Conservation (phyloP, 2,329 filamentous ascomycete species). For the Rosellinia necatrix region DNA sequence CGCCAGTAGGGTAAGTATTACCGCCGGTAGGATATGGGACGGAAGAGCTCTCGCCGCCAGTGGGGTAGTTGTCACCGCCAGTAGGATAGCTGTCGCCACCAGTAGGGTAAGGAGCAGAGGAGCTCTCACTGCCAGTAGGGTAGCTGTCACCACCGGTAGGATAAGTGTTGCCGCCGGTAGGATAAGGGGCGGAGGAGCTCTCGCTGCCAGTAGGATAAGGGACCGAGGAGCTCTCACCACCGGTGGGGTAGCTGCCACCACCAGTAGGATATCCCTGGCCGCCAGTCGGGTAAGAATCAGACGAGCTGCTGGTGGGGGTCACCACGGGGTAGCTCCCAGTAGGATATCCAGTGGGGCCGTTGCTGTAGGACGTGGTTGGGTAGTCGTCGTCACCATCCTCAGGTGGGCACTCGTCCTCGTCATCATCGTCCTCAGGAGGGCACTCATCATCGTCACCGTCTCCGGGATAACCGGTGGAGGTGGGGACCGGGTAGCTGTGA, state of each 20-base stretch:
- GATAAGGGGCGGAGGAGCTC: background rate
- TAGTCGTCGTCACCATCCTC: background rate
- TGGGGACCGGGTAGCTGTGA: constrained; percentile 20
- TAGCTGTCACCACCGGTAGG: background rate
- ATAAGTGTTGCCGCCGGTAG: constrained; percentile 5
- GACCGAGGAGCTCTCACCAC: background rate
- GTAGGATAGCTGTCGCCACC: background rate
- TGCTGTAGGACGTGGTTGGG: background rate
- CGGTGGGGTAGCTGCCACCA: constrained; percentile 6
- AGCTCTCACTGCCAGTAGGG: background rate
- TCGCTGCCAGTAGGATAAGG: constrained; percentile 10
- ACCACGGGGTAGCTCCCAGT: constrained; percentile 10
- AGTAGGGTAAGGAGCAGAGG: background rate
- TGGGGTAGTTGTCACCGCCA: background rate
- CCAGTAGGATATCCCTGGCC: constrained; percentile 3
- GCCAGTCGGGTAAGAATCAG: constrained; percentile 3
- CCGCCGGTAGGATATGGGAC: background rate
- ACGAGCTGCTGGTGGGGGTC: background rate
- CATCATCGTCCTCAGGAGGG: background rate
- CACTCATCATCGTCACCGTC: constrained; percentile 6
- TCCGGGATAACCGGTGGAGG: constrained; percentile 20
- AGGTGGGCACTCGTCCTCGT: constrained; percentile 6
- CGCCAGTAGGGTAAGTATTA: constrained; percentile 10
- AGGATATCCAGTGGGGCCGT: background rate
- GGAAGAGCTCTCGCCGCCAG: background rate